These are phyloP conservation scores for Xylogone sp. DNA, from an alignment of 2,329 filamentous ascomycete genomes.

Conservation along the genomic window DNA sequence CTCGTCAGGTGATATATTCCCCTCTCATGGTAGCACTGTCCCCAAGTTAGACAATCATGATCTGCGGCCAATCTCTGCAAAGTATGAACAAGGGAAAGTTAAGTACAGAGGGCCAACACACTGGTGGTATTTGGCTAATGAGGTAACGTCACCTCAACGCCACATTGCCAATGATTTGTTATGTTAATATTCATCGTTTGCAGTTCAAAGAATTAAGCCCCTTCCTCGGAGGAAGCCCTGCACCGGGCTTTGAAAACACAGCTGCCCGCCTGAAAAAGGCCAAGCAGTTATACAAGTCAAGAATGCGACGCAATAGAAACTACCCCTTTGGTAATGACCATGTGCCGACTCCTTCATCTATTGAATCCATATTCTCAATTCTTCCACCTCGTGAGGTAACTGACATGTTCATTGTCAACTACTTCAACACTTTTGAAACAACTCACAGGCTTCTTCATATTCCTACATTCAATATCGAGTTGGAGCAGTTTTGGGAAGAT, in stretches of 20 bases:
- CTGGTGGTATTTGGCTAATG: neutral
- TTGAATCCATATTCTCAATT: neutral
- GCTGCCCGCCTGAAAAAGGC: neutral
- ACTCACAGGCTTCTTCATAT: slow-evolving; percentile 48
- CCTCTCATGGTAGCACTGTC: neutral
- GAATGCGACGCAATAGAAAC: neutral
- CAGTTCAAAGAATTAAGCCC: neutral
- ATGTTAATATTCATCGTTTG: neutral
- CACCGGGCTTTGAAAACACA: neutral
- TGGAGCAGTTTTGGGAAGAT: neutral
- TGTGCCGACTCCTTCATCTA: neutral
- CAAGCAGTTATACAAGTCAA: neutral
- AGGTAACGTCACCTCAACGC: neutral
- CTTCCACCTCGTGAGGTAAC: slow-evolving; percentile 44
- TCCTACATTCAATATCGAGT: slow-evolving; percentile 37
- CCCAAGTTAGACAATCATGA: neutral
- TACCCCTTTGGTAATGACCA: neutral
- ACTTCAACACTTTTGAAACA: slow-evolving; percentile 44
- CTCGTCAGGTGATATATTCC: neutral
- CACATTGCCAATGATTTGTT: no score
- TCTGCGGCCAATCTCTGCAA: neutral
- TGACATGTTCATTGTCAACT: slow-evolving; percentile 44
- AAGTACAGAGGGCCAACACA: neutral
- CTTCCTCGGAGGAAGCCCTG: neutral
- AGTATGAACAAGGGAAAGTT: neutral